A percentile compares a stretch with the other conserved stretches of the same genome.
These are phyloP conservation scores for Grosmannia clavigera DNA, from an alignment of 2,329 filamentous ascomycete genomes.

Conservation along the genomic window DNA sequence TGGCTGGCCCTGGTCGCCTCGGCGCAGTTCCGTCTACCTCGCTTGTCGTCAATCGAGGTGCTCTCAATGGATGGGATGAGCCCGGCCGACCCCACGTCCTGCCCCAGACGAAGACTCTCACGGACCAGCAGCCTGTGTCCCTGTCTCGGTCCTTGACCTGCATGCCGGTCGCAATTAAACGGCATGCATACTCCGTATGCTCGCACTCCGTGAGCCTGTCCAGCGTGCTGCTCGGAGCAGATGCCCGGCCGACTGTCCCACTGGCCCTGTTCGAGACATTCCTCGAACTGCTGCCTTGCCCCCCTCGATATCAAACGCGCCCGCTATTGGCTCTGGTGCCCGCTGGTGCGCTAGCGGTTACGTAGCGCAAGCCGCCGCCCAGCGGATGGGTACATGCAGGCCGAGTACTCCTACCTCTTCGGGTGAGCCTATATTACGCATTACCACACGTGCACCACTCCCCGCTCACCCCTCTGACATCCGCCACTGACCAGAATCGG, in stretches of 20 bases:
- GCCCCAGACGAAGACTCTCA: background rate
- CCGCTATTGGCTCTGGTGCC: background rate
- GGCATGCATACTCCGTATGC: background rate
- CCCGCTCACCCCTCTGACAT: background rate
- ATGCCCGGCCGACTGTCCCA: background rate
- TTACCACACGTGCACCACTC: background rate
- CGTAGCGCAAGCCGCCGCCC: background rate
- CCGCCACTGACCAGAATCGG: background rate
- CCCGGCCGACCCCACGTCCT: background rate
- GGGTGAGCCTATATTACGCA: background rate
- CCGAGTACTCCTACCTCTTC: background rate
- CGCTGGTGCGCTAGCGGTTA: background rate
- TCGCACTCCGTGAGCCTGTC: background rate
- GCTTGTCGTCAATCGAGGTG: background rate
- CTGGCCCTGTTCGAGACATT: background rate
- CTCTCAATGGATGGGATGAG: background rate
- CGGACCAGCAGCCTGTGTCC: background rate
- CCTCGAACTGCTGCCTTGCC: background rate
- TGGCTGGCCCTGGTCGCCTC: background rate
- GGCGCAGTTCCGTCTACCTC: background rate
- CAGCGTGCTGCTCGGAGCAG: background rate
- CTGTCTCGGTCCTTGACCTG: background rate
- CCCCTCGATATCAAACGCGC: constrained; percentile 1
- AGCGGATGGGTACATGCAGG: constrained; percentile 1
- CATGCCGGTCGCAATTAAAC: background rate